A percentile compares a stretch with the other conserved stretches of the same genome.
phyloP scores from a whole-genome alignment of 176 grass and related monocot species.

The Aegilops umbellulata region DNA sequence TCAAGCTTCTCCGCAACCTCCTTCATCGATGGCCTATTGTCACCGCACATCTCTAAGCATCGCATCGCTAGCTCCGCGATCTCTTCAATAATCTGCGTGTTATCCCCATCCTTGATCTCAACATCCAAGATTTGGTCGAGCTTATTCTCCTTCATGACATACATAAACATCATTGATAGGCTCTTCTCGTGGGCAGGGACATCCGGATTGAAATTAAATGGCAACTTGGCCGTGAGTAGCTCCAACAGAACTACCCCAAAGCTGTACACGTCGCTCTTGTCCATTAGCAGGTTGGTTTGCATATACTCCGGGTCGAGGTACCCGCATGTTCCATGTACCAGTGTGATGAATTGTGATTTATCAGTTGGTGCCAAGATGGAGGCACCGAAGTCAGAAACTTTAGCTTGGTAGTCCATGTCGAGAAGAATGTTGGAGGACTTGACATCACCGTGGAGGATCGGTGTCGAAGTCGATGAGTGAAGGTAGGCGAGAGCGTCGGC shows the following conservation, averaged over 20 bases:
- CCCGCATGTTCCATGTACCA: slow-evolving; percentile 52
- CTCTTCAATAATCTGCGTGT: not conserved
- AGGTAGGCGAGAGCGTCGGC: not conserved
- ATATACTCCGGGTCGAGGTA: slow-evolving; percentile 57
- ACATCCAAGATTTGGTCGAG: not conserved
- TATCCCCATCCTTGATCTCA: not conserved
- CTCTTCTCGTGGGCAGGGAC: slow-evolving; percentile 8
- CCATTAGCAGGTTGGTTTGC: slow-evolving; percentile 17
- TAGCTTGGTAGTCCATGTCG: not conserved
- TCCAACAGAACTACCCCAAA: slow-evolving; percentile 39
- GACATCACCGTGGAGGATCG: slow-evolving; percentile 2
- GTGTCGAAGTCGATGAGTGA: not conserved
- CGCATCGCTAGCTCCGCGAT: slow-evolving; percentile 8
- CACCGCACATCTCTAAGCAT: slow-evolving; percentile 36
- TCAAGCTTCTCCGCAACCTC: slow-evolving; percentile 24
- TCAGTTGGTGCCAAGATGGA: slow-evolving; percentile 34
- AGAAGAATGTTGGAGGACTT: slow-evolving; percentile 26
- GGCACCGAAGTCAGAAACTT: slow-evolving; percentile 34
- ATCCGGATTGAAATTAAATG: slow-evolving; percentile 2
- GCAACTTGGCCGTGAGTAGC: slow-evolving; percentile 7
- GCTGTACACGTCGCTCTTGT: slow-evolving; percentile 34
- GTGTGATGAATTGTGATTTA: slow-evolving; percentile 25
- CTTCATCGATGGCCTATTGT: slow-evolving; percentile 34
- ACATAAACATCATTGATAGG: slow-evolving; percentile 7
- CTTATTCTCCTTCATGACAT: not conserved